A percentile compares a stretch with the other conserved stretches of the same genome.
Evolutionary conservation across 78 protist genomes (phyloP).

Genomic region (Polysphondylium violaceum): DNA sequence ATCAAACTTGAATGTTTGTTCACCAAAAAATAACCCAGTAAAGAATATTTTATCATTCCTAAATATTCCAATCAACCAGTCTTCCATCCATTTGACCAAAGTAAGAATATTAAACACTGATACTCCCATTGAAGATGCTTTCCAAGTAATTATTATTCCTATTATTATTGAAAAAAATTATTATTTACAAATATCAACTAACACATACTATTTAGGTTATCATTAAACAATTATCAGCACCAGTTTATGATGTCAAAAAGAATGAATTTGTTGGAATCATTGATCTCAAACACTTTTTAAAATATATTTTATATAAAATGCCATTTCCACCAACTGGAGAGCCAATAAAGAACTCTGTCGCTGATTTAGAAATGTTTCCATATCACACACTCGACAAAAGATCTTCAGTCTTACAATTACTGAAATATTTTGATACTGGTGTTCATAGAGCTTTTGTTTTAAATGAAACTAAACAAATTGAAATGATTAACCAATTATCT

Average conservation of each 20-base stretch:
- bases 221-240: conserved; percentile 45
- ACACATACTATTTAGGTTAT: not conserved
- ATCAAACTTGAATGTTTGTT: not conserved
- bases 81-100: not conserved
- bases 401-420: conserved; percentile 23
- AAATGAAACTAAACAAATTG: conserved; percentile 60
- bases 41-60: conserved; percentile 13
- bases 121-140: conserved; percentile 47
- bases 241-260: conserved; percentile 19
- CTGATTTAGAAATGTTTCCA: conserved; percentile 8
- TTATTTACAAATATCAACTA: not conserved
- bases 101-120: conserved; percentile 17
- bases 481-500: conserved; percentile 53
- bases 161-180: not conserved
- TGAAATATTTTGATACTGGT: conserved; percentile 70
- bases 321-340: conserved; percentile 66
- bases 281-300: conserved; percentile 54
- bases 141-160: not conserved
- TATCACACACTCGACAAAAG: conserved; percentile 25
- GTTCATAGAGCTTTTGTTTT: conserved; percentile 69
- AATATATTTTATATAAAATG: conserved; percentile 53
- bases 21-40: too few species aligned
- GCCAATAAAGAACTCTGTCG: not conserved
- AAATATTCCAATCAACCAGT: conserved; percentile 16
- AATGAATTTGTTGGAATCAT: conserved; percentile 46